Evolutionary conservation across 2,329 filamentous ascomycete genomes (phyloP).

Genomic region (Colletotrichum destructivum): DNA sequence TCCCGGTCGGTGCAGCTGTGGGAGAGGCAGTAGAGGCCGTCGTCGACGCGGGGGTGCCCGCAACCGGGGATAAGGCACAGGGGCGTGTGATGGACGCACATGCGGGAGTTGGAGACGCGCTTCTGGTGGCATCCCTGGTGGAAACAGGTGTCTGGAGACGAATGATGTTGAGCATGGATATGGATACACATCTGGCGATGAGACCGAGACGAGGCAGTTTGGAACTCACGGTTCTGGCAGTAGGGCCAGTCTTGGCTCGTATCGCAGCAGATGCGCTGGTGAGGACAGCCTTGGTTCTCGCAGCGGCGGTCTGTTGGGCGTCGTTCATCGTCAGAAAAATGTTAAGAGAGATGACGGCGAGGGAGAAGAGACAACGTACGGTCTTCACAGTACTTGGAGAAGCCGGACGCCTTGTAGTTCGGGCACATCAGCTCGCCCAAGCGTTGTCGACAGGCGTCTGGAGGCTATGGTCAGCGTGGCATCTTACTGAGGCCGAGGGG

Average conservation of each 20-base stretch:
- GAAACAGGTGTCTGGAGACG: conserved; percentile 42
- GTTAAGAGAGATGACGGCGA: no score
- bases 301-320: conserved; percentile 34
- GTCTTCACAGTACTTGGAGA: conserved; percentile 41
- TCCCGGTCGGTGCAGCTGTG: conserved; percentile 41
- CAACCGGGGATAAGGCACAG: conserved; percentile 42
- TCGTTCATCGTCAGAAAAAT: neutral
- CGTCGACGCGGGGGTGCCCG: conserved; percentile 23
- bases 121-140: conserved; percentile 38
- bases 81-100: conserved; percentile 41
- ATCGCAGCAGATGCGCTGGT: conserved; percentile 33
- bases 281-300: conserved; percentile 35
- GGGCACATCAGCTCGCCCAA: conserved; percentile 42
- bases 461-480: neutral
- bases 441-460: conserved; percentile 44
- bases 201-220: neutral
- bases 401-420: conserved; percentile 33
- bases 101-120: conserved; percentile 23
- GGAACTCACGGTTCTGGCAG: conserved; percentile 41
- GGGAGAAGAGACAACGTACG: conserved; percentile 16
- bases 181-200: neutral
- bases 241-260: conserved; percentile 39
- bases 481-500: no score
- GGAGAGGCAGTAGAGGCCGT: conserved; percentile 37
- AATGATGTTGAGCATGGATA: neutral